These are phyloP conservation scores for Phyllosticta ampelicida DNA, from an alignment of 2,329 filamentous ascomycete species.

Conservation along the genomic window DNA sequence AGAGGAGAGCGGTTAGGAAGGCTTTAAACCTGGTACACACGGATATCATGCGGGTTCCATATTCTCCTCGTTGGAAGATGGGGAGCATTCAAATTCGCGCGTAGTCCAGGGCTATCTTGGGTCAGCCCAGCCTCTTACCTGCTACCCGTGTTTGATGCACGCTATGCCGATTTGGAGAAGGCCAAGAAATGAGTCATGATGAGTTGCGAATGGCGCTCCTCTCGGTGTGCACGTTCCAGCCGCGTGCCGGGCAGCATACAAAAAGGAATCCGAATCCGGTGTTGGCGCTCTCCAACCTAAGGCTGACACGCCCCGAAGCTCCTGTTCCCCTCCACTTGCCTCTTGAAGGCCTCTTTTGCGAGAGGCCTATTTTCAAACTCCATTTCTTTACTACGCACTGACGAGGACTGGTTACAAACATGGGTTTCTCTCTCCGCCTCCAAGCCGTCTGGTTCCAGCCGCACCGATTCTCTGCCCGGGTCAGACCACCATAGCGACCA, in stretches of 20 bases:
- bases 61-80: too few species aligned
- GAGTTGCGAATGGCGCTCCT: too few species aligned
- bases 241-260: not conserved
- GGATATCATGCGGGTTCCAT: too few species aligned
- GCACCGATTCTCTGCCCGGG: not conserved
- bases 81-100: too few species aligned
- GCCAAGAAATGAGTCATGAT: too few species aligned
- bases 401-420: not conserved
- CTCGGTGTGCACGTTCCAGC: not conserved
- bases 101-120: too few species aligned
- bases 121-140: too few species aligned
- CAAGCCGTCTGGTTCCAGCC: not conserved
- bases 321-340: not conserved
- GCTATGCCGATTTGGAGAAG: too few species aligned
- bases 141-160: too few species aligned
- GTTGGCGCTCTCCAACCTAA: not conserved
- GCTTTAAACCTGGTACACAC: too few species aligned
- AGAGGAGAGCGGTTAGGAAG: too few species aligned
- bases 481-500: not conserved
- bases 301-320: not conserved
- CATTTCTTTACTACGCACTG: not conserved
- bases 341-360: not conserved
- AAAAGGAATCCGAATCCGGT: not conserved
- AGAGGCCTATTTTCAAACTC: not conserved
- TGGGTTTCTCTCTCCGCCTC: not conserved